Percentiles rank a stretch among this genome's conserved stretches.
Conservation (phyloP, 2,329 filamentous ascomycete genomes). For the Juglanconis juglandina region DNA sequence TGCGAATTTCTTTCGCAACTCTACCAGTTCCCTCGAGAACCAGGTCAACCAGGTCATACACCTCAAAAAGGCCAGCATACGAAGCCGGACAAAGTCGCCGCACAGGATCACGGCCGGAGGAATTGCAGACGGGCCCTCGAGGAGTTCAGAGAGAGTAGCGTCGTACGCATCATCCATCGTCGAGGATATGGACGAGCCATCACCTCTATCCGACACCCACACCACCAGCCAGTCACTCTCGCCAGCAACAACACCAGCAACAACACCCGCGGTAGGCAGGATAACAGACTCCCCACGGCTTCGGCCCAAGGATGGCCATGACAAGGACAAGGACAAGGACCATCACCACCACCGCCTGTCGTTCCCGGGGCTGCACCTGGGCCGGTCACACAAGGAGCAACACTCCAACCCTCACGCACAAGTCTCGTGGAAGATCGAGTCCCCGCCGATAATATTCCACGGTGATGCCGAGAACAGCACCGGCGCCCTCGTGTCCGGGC, state of each 20-base stretch:
- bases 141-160: constrained; percentile 31
- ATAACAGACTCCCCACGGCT: constrained; percentile 21
- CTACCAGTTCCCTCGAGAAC: constrained; percentile 44
- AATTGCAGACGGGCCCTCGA: constrained; percentile 21
- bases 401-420: constrained; percentile 37
- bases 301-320: constrained; percentile 6
- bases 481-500: constrained; percentile 81
- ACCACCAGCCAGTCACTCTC: constrained; percentile 19
- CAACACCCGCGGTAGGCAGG: constrained; percentile 21
- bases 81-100: constrained; percentile 31
- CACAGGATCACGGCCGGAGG: constrained; percentile 21
- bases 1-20: constrained; percentile 53
- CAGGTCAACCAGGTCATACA: constrained; percentile 46
- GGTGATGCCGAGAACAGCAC: constrained; percentile 71
- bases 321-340: constrained; percentile 21
- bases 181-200: constrained; percentile 29
- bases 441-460: constrained; percentile 81
- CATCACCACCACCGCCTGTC: constrained; percentile 38
- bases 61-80: constrained; percentile 40
- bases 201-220: constrained; percentile 17
- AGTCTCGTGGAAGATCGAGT: constrained; percentile 68
- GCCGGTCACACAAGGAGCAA: constrained; percentile 39
- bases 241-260: constrained; percentile 15
- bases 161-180: constrained; percentile 36
- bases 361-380: constrained; percentile 41